Evolutionary conservation across 495 filamentous ascomycete genomes (phyloP).

Genomic region (Peziza echinospora): DNA sequence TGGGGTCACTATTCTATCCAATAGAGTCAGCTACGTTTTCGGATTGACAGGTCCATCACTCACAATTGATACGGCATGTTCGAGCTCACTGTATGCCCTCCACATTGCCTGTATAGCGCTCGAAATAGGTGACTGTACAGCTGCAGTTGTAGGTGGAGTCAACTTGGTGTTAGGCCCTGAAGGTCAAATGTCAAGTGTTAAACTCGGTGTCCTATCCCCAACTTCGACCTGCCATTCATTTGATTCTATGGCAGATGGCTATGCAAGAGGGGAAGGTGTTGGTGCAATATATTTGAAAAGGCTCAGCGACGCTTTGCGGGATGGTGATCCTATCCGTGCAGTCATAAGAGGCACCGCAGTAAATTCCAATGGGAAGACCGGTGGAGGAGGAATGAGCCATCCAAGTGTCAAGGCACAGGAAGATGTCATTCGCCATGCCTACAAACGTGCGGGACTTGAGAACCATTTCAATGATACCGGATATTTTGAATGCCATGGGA

Average conservation of each 20-base stretch:
- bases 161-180: conserved; percentile 32
- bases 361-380: conserved; percentile 62
- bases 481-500: conserved; percentile 84
- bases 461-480: conserved; percentile 47
- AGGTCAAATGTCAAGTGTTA: conserved; percentile 42
- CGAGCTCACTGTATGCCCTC: conserved; percentile 62
- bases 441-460: conserved; percentile 46
- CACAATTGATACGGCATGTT: conserved; percentile 78
- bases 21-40: conserved; percentile 69
- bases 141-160: conserved; percentile 57
- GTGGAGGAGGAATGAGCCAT: conserved; percentile 61
- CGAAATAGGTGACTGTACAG: conserved; percentile 64
- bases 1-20: conserved; percentile 68
- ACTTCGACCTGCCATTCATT: conserved; percentile 66
- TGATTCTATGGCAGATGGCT: conserved; percentile 55
- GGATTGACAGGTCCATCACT: conserved; percentile 74
- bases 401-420: conserved; percentile 53
- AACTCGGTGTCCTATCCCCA: conserved; percentile 61
- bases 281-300: conserved; percentile 53
- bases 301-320: conserved; percentile 47
- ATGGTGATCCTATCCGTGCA: conserved; percentile 53
- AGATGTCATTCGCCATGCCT: conserved; percentile 25
- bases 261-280: conserved; percentile 53
- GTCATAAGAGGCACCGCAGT: conserved; percentile 41
- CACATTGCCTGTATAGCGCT: conserved; percentile 66